phyloP scores from a whole-genome alignment of 148 eudicot genomes.

The Arctostaphylos glauca region DNA sequence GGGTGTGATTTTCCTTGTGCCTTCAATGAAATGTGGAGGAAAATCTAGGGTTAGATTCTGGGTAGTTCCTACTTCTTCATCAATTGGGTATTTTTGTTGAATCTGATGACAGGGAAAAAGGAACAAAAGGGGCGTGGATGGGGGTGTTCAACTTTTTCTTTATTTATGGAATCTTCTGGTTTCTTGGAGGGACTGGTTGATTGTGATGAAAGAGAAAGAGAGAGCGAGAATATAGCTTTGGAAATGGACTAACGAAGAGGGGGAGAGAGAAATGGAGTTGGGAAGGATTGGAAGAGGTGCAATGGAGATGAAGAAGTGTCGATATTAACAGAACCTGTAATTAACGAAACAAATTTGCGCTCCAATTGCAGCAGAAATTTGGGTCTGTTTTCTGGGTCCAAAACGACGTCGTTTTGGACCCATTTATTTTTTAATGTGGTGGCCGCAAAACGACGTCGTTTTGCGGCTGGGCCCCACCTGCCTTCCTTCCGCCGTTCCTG shows the following conservation, averaged over 20 bases:
- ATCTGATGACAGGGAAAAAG: not conserved
- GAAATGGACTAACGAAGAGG: not conserved
- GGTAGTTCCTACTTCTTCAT: not conserved
- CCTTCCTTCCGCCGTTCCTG: too few species aligned
- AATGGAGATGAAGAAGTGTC: constrained; percentile 11
- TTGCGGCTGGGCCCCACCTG: too few species aligned
- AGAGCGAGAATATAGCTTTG: constrained; percentile 13
- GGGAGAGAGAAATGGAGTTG: not conserved
- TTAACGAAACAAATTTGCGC: too few species aligned
- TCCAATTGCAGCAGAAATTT: too few species aligned
- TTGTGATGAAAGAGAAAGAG: constrained; percentile 8
- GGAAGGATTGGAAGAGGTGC: not conserved
- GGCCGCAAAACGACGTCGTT: too few species aligned
- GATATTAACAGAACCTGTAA: constrained; percentile 6
- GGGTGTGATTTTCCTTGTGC: not conserved
- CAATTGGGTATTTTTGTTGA: not conserved
- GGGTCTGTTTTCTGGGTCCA: too few species aligned
- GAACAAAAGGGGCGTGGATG: not conserved
- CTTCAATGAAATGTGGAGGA: constrained; percentile 2
- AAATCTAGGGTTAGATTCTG: constrained; percentile 12
- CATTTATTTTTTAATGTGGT: too few species aligned
- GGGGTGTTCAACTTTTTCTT: constrained; percentile 7
- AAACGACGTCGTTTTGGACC: too few species aligned
- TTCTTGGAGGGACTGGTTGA: constrained; percentile 25
- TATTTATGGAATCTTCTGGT: constrained; percentile 38